phyloP scores from a whole-genome alignment of 2,329 filamentous ascomycete genomes.

The Juglanconis oblonga region DNA sequence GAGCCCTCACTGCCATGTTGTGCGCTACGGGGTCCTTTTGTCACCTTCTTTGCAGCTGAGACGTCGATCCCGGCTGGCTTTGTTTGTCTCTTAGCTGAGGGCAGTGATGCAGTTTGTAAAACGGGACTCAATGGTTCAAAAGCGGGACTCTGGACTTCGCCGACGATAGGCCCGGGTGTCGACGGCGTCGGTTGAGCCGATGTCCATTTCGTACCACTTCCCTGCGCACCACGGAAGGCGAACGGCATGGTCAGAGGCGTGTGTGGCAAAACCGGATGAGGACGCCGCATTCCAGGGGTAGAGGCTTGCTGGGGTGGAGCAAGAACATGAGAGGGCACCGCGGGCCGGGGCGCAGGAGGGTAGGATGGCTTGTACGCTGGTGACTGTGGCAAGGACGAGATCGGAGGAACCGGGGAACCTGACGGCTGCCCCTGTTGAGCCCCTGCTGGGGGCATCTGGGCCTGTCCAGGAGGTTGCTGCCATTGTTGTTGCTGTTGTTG shows the following conservation, averaged over 20 bases:
- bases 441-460: neutral
- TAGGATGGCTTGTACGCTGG: conserved; percentile 6
- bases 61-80: conserved; percentile 28
- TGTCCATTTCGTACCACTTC: conserved; percentile 57
- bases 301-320: conserved; percentile 7
- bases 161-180: conserved; percentile 45
- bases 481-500: conserved; percentile 9
- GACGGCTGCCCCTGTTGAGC: conserved; percentile 4
- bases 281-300: conserved; percentile 9
- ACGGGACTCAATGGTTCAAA: conserved; percentile 60
- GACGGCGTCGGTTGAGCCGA: conserved; percentile 52
- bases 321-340: conserved; percentile 9
- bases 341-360: conserved; percentile 22
- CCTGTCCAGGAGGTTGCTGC: conserved; percentile 9
- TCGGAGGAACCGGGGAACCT: neutral
- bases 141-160: conserved; percentile 48
- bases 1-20: conserved; percentile 31
- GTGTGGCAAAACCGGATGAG: conserved; percentile 19
- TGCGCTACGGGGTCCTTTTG: conserved; percentile 28
- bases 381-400: conserved; percentile 18
- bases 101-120: conserved; percentile 34
- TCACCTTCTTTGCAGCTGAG: conserved; percentile 19
- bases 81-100: conserved; percentile 32
- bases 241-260: conserved; percentile 19
- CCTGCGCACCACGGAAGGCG: conserved; percentile 18